Base-by-base conservation (phyloP, 2,329 filamentous ascomycete genomes). In the Fusarium sp. region DNA sequence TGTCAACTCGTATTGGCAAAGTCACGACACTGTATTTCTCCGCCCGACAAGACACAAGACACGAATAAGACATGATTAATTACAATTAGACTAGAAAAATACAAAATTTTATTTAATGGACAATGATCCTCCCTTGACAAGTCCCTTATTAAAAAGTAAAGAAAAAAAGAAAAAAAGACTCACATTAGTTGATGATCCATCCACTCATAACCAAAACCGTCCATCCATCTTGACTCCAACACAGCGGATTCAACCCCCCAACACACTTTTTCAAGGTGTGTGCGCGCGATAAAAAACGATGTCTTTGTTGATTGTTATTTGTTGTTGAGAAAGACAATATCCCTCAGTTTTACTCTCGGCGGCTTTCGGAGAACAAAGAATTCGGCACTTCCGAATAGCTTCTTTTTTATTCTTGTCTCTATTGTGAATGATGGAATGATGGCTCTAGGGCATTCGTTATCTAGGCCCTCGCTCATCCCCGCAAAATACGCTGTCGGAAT, bases 151-250 rank as follows among this genome's bases (percentile, higher is more conserved):
- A 16, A 44, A 26, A 53, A 54, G 52, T 21, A 52, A 28, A 18
- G n/a, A 31, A 57, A 12, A 31, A 62, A 45, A 23, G 37, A 62
- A 52, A 41, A 54, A 69, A 70, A 34, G 48, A 23, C 48, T 51
- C 48, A 58, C 48, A 41, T 48, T 63, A 62, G 62, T 54, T 55
- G 23, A 31, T 25, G 12, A 34, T n/a, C 23, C 37, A n/a, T 54
- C 67, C 67, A 70, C 42, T 70, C 67, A 53, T 7, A 12, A 26
- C 11, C 43, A 21, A 70, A 44, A 46, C 67, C 67, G 67, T 58
- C 67, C 67, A 70, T 70, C 67, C 67, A 70, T 70, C 67, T 70
- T 55, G 67, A 70, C 65, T 69, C 66, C 55, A 62, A 69, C 51
- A 44, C 42, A 34, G 37, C 65, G 66, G 61, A 44, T 66, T 69